These are phyloP conservation scores for Phytopythium helicoides DNA, from an alignment of 352 stramenopile species.

Conservation along the genomic window DNA sequence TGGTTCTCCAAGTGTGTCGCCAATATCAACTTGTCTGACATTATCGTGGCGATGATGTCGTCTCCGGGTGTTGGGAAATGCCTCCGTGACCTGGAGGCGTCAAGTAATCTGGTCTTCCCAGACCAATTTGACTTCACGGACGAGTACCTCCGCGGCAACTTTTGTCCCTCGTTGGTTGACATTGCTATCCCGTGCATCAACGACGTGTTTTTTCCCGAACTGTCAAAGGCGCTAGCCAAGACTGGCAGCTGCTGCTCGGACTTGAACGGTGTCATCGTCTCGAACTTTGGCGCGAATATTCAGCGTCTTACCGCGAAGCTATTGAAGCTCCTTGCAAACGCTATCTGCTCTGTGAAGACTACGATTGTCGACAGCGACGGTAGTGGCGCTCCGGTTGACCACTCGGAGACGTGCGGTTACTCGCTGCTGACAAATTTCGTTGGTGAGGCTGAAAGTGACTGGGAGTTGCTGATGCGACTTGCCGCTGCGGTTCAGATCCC, in stretches of 20 bases:
- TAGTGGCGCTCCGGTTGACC: too few relatives aligned
- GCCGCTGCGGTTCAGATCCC: slow-evolving; percentile 4
- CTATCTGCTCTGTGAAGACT: slow-evolving; percentile 5
- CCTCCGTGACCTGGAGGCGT: neutral
- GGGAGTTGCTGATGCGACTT: neutral
- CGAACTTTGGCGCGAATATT: neutral
- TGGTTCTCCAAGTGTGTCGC: slow-evolving; percentile 11
- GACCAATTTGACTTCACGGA: neutral
- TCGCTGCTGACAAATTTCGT: slow-evolving; percentile 4
- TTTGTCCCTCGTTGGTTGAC: slow-evolving; percentile 2
- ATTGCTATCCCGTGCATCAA: slow-evolving; percentile 4
- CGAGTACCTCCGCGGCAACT: neutral
- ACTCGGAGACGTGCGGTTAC: slow-evolving; percentile 7
- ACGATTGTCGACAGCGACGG: neutral
- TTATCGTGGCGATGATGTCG: neutral
- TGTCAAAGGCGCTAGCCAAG: neutral
- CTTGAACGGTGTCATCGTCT: neutral
- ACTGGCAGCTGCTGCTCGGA: slow-evolving; percentile 5
- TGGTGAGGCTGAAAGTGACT: neutral
- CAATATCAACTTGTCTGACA: slow-evolving; percentile 2
- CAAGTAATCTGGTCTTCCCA: neutral
- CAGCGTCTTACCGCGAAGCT: neutral
- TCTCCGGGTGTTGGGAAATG: slow-evolving; percentile 1
- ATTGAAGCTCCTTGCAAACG: slow-evolving; percentile 2
- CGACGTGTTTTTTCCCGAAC: slow-evolving; percentile 3